Evolutionary conservation across 2,329 filamentous ascomycete genomes (phyloP).

Genomic region (Phyllosticta citriasiana): DNA sequence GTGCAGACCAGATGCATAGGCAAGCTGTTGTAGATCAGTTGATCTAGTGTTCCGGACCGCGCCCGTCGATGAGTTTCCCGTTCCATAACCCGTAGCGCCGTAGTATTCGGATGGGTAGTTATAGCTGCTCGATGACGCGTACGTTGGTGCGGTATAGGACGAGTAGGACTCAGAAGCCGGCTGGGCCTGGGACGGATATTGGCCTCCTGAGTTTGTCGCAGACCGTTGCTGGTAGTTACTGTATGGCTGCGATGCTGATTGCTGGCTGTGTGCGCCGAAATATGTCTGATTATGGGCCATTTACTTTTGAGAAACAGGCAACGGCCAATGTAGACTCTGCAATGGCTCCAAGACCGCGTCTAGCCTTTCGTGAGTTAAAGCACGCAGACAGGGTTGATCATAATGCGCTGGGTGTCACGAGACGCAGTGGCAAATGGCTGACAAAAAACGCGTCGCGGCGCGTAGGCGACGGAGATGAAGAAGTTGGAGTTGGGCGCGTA

Average conservation of each 20-base stretch:
- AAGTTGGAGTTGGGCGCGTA: no score
- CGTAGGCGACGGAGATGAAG: background rate
- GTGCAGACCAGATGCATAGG: conserved; percentile 5
- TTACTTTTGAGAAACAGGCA: background rate
- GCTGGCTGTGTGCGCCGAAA: background rate
- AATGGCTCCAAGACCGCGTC: background rate
- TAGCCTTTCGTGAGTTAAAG: background rate
- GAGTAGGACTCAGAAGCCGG: background rate
- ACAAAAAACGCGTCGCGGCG: background rate
- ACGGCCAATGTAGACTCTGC: background rate
- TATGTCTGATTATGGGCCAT: conserved; percentile 6
- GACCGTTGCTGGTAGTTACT: background rate
- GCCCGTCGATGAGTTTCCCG: background rate
- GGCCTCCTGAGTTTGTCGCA: background rate
- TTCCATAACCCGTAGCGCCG: conserved; percentile 4
- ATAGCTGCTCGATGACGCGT: background rate
- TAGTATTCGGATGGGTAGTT: conserved; percentile 8
- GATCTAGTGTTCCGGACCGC: background rate
- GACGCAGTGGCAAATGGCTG: background rate
- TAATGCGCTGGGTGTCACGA: background rate
- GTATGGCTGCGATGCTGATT: background rate
- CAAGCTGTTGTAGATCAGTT: conserved; percentile 6
- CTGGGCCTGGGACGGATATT: background rate
- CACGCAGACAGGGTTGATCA: background rate
- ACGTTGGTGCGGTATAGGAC: background rate